These are phyloP conservation scores for Leishmania guyanensis DNA, from an alignment of 208 protist species.

Conservation along the genomic window DNA sequence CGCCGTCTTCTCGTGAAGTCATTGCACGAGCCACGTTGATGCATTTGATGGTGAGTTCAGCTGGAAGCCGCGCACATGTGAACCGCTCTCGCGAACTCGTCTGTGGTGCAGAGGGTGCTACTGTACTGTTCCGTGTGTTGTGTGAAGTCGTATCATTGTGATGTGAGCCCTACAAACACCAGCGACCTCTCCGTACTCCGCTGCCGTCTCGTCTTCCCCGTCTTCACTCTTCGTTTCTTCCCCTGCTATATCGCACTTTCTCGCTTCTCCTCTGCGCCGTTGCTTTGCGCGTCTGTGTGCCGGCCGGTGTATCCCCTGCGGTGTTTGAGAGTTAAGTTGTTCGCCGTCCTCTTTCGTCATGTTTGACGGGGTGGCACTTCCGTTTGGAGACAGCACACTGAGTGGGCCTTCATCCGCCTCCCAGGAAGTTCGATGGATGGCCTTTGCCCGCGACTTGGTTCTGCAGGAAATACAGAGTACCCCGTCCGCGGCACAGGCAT, in stretches of 20 bases:
- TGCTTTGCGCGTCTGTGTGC: not conserved
- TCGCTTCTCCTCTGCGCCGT: not conserved
- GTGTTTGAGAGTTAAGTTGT: not conserved
- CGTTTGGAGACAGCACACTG: conserved; percentile 6
- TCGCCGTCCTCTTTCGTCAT: not conserved
- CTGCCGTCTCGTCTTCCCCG: not conserved
- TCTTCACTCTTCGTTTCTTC: conserved; percentile 3
- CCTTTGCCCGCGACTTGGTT: conserved; percentile 14
- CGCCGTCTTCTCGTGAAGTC: too few species aligned
- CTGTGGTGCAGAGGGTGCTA: not conserved
- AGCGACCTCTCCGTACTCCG: too few species aligned
- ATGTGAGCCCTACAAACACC: too few species aligned
- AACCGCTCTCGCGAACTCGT: not conserved
- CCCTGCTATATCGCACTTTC: not conserved
- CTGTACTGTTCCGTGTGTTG: not conserved
- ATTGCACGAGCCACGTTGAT: too few species aligned
- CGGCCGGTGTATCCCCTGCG: not conserved
- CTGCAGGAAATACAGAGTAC: conserved; percentile 12
- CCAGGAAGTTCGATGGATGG: conserved; percentile 10
- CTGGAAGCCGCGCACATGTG: too few species aligned
- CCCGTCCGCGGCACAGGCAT: not conserved
- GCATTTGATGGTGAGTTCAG: too few species aligned
- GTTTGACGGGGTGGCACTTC: conserved; percentile 22
- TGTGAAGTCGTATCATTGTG: not conserved
- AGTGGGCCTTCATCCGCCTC: not conserved